Conservation (phyloP, 208 protist genomes). For the Acanthamoeba sp. region DNA sequence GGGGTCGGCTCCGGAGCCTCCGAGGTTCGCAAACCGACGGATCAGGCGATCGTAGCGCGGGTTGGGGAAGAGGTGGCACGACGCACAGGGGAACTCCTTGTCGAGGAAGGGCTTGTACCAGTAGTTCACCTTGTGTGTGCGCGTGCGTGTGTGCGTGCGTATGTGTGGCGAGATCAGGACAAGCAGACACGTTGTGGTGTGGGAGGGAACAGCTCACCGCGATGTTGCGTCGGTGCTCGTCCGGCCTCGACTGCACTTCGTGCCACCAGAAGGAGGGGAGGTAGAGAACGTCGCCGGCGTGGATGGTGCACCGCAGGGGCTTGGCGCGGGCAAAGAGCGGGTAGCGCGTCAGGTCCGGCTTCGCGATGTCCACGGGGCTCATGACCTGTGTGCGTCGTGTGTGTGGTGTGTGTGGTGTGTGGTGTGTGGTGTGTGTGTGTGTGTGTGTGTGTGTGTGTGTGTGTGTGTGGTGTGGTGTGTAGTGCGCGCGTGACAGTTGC, state of each 20-base stretch:
- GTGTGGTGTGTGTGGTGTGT: too few relatives aligned
- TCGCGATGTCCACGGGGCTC: slow-evolving; percentile 33
- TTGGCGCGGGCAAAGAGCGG: slow-evolving; percentile 12
- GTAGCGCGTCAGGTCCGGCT: slow-evolving; percentile 55
- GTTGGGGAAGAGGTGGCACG: slow-evolving; percentile 8
- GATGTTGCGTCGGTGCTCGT: slow-evolving; percentile 49
- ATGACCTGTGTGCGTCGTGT: too few relatives aligned
- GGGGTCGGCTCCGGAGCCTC: neutral
- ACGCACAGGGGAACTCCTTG: slow-evolving; percentile 51
- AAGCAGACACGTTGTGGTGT: neutral
- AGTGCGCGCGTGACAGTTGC: too few relatives aligned
- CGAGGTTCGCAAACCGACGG: neutral
- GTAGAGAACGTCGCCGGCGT: slow-evolving; percentile 64
- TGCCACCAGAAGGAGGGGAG: slow-evolving; percentile 68
- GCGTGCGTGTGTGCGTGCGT: too few relatives aligned
- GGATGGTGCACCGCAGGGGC: slow-evolving; percentile 20
- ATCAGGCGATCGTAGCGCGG: slow-evolving; percentile 35
- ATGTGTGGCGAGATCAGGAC: too few relatives aligned
- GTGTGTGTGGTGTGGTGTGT: too few relatives aligned
- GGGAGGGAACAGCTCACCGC: too few relatives aligned
- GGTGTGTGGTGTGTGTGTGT: neutral
- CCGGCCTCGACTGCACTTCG: slow-evolving; percentile 57
- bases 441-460: too few relatives aligned
- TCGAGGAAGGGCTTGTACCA: slow-evolving; percentile 37
- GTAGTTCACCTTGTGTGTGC: too few relatives aligned